Evolutionary conservation across 441 rosid species (phyloP).

Genomic region (Croton laevigatus): DNA sequence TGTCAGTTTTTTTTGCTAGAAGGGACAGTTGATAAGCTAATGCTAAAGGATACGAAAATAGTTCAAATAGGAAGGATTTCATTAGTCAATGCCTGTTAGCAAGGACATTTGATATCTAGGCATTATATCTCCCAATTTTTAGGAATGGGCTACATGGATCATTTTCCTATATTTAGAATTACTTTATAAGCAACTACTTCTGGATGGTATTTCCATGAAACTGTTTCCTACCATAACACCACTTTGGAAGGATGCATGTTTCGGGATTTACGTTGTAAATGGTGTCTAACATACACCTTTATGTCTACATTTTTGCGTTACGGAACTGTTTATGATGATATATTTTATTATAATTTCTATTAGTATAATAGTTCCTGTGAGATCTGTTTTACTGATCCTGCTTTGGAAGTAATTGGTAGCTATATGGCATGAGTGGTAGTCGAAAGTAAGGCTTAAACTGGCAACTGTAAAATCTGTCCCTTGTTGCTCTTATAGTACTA

Average conservation of each 20-base stretch:
- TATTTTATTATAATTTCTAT: background rate
- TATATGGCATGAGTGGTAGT: background rate
- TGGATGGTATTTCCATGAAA: background rate
- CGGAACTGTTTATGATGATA: background rate
- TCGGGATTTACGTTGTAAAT: background rate
- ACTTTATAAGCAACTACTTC: background rate
- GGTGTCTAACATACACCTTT: background rate
- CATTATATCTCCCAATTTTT: background rate
- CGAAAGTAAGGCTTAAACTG: background rate
- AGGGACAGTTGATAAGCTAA: background rate
- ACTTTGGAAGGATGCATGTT: background rate
- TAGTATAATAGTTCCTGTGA: background rate
- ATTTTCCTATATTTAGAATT: background rate
- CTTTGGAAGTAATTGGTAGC: background rate
- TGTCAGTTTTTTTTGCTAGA: background rate
- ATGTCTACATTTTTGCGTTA: background rate
- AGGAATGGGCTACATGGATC: background rate
- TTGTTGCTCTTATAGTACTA: background rate
- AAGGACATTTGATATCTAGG: no score
- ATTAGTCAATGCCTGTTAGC: background rate
- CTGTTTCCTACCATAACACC: no score
- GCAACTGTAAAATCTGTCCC: background rate
- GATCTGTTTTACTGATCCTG: background rate
- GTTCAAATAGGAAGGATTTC: background rate
- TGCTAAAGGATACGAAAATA: background rate